These are phyloP conservation scores for Aspergillus niger DNA, from an alignment of 2,329 filamentous ascomycete species.

Conservation along the genomic window DNA sequence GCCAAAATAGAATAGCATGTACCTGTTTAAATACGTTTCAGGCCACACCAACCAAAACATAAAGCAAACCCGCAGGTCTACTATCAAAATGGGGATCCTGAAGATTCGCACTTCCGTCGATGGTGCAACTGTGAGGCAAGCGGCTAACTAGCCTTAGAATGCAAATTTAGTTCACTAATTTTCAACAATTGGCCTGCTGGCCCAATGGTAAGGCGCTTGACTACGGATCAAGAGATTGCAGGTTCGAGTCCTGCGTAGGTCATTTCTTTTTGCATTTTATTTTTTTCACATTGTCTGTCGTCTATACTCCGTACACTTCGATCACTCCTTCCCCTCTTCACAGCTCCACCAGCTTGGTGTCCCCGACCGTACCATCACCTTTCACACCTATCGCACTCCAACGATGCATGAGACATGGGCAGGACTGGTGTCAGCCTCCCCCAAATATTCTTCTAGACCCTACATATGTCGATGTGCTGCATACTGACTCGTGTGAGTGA, in stretches of 20 bases:
- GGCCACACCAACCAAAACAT: too few relatives aligned
- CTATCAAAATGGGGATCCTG: too few relatives aligned
- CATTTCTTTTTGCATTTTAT: slow-evolving; percentile 17
- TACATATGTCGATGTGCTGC: too few relatives aligned
- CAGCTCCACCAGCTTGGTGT: neutral
- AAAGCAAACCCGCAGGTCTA: too few relatives aligned
- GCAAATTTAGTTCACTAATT: neutral
- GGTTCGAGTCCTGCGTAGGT: slow-evolving; percentile 48
- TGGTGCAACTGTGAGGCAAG: neutral
- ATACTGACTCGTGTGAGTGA: too few relatives aligned
- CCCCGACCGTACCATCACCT: too few relatives aligned
- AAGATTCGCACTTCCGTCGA: neutral
- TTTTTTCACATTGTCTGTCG: neutral
- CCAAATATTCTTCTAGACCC: too few relatives aligned
- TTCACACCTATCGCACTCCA: too few relatives aligned
- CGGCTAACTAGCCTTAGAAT: neutral
- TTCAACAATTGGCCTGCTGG: slow-evolving; percentile 19
- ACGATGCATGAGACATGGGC: too few relatives aligned
- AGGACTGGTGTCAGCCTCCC: too few relatives aligned
- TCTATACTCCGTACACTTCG: neutral
- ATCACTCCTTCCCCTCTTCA: neutral
- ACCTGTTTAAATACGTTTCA: too few relatives aligned
- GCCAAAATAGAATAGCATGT: too few relatives aligned
- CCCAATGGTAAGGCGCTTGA: slow-evolving; percentile 28
- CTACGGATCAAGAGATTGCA: slow-evolving; percentile 50